Evolutionary conservation across 306 rosid genomes (phyloP), one percentile per base, ranked within the genome.

Genomic region (Gynostemma pentaphyllum): DNA sequence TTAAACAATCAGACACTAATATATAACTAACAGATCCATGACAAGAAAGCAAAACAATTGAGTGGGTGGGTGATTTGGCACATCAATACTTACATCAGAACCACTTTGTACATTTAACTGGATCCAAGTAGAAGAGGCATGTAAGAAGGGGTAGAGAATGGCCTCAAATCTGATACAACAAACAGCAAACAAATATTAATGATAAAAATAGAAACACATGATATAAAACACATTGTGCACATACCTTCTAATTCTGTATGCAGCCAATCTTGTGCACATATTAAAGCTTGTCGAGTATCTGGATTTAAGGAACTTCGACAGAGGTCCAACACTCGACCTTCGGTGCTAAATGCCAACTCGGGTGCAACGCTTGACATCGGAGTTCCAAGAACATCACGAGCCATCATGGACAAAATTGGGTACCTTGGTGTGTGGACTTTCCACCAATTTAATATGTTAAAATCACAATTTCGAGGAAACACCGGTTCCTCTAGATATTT

Each of bases 371-470:
- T 94, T n/a, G 99, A 88, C 94, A 94, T 88, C 29, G 99, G 99
- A 73, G 95, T 86, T 46, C 91, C 99, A 5, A 94, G 87, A 70
- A 94, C 85, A 66, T 94, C 97, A 9, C 94, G 90, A 5, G 95
- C 99, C 95, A 88, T 86, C 96, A 84, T 92, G 18, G 96, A 92
- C 87, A 92, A 72, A 50, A 92, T 86, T 5, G 99, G 96, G 73
- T 92, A 92, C 80, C 96, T 86, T 13, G 97, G 99, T n/a, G 79
- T 84, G 83, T 94, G 97, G 59, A 94, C 95, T 74, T 81, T 86
- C 97, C 97, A 94, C 99, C 99, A 86, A 70, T 94, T 94, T 68
- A 94, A 70, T 61, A 94, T 72, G 78, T 82, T 81, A 68, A 94
- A 94, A 69, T 94, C 91, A 50, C 90, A 74, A 70, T 76, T 81